Base-by-base conservation (phyloP, 306 rosid species). In the Pterocarpus santalinus region DNA sequence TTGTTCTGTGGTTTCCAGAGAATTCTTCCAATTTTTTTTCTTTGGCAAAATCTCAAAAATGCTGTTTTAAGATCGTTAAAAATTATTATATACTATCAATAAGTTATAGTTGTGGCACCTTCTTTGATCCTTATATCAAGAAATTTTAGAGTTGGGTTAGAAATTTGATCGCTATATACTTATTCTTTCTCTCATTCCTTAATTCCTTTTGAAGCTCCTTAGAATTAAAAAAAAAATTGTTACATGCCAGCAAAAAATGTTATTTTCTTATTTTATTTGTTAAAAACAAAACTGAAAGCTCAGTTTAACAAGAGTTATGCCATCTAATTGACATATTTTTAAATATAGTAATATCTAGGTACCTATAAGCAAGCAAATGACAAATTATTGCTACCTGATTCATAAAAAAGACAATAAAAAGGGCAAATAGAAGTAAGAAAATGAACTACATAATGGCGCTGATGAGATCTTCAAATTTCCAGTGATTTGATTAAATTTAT, bases 401-500 rank as follows among this genome's bases (percentile, higher is more conserved):
- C 13, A 14, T 15, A 51, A 80, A 22, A 28, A 69, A 58, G 39
- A 44, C 13, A 12, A 28, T 28, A 8, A 3, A 65, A 38, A 36
- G 3, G 56, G 65, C 72, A 70, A 65, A 15, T 47, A 8, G 32
- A 49, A 38, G 38, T 11, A 52, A 57, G 60, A 78, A 16, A 56
- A 43, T 41, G 4, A 61, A 43, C 14, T 41, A 2, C 32, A 60
- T 53, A 65, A 33, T 64, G 67, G 58, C 12, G 77, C 5, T 73
- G 47, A 79, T 30, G 60, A 73, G 67, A 61, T 16, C 44, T 43
- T 68, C 76, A 13, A 60, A 38, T 63, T 38, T 79, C 9, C 56
- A 55, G 13, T 80, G 17, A 65, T 22, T 65, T 72, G 36, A 38
- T 43, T 65, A 16, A 44, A 33, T 57, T 22, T 22, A 22, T 22